phyloP scores from a whole-genome alignment of 2,329 filamentous ascomycete genomes.

The Penicillium sp. region DNA sequence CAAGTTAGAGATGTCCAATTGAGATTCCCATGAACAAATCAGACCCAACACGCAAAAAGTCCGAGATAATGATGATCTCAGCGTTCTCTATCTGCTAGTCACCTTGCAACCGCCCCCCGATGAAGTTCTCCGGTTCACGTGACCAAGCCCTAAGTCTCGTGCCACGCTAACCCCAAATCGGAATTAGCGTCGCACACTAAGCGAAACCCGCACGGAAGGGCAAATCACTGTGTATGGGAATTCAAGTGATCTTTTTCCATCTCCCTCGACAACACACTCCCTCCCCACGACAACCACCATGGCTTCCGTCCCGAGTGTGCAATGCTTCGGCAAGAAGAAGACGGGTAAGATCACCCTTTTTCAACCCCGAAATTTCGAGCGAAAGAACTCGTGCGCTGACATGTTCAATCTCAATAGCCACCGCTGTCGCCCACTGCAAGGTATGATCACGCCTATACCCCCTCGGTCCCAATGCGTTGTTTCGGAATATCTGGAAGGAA shows the following conservation, averaged over 20 bases:
- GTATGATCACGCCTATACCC: conserved; percentile 48
- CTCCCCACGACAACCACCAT: conserved; percentile 55
- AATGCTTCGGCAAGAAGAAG: conserved; percentile 99
- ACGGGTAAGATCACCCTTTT: conserved; percentile 49
- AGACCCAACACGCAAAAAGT: background rate
- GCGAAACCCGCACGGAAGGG: conserved; percentile 43
- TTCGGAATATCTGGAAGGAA: conserved; percentile 14
- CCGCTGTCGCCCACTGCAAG: conserved; percentile 90
- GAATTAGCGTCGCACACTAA: conserved; percentile 36
- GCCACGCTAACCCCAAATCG: conserved; percentile 22
- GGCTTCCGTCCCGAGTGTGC: conserved; percentile 75
- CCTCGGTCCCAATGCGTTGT: conserved; percentile 18
- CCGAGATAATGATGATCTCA: conserved; percentile 10
- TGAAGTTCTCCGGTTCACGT: conserved; percentile 26
- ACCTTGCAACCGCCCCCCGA: conserved; percentile 4
- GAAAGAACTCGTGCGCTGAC: conserved; percentile 30
- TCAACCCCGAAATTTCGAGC: background rate
- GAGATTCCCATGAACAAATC: background rate
- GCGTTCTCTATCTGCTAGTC: conserved; percentile 3
- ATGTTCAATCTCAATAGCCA: conserved; percentile 53
- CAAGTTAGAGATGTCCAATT: background rate
- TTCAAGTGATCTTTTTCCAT: conserved; percentile 29
- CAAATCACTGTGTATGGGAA: conserved; percentile 31
- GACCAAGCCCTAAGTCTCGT: conserved; percentile 29
- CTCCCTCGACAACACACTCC: conserved; percentile 41